Evolutionary conservation across 2,329 filamentous ascomycete genomes (phyloP), one percentile per base, ranked within the genome.

Genomic region (Ilyonectria robusta): DNA sequence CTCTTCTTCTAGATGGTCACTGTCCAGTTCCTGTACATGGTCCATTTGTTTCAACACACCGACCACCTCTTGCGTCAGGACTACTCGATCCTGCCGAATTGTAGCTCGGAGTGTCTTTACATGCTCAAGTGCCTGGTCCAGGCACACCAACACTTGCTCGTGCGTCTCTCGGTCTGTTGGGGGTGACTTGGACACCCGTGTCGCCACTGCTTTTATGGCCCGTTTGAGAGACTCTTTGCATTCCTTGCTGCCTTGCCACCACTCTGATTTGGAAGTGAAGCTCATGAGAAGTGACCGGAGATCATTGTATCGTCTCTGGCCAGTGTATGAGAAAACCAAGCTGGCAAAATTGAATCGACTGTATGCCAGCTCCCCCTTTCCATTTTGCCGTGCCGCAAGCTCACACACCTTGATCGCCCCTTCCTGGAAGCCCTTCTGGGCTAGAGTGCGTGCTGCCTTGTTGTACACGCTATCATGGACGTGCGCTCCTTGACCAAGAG

Each of bases 201-300:
- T 71, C 21, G 77, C 76, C 33, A 78, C 68, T 19, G 74, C 73
- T 69, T 81, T 81, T 74, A 81, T 81, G 9, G 79, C 80, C 26
- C 78, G 70, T 66, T 81, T 82, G 71, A 82, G 73, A n/a, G 75
- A 79, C 63, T 80, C 77, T 59, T 81, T 81, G 70, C 80, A 81
- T 40, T 73, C 74, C 40, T 74, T 76, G 54, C 78, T 79, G 10
- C 79, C 78, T n/a, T 80, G 77, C 81, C 81, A 82, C 74, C 78
- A 80, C 50, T 74, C 73, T 19, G 72, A 67, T 61, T 77, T 75
- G 4, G 77, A 75, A 9, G 64, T 75, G 54, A 82, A 81, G 11
- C 63, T 70, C 21, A 57, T 56, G 6, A 83, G 61, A n/a, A 83
- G 66, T 37, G 69, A 71, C 37, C 70, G 66, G 21, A 83, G 68